Percentiles rank a stretch among this genome's conserved stretches.
These are phyloP conservation scores for Platismatia glauca DNA, from an alignment of 495 filamentous ascomycete genomes.

Conservation along the genomic window DNA sequence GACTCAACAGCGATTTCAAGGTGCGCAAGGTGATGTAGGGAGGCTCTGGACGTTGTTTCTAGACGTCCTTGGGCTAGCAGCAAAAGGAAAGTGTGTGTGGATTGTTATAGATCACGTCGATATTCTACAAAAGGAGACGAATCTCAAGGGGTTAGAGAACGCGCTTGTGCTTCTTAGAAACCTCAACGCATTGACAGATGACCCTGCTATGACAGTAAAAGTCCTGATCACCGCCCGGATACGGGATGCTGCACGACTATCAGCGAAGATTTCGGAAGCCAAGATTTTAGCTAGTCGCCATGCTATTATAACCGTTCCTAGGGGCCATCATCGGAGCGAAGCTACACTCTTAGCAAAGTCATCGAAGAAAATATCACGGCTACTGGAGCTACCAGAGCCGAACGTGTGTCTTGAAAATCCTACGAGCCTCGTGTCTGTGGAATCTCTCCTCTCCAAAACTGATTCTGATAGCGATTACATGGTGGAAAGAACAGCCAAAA, in stretches of 20 bases:
- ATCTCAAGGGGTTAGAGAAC: background rate
- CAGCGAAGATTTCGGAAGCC: conserved; percentile 1
- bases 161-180: conserved; percentile 10
- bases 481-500: background rate
- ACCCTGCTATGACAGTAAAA: conserved; percentile 13
- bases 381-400: conserved; percentile 7
- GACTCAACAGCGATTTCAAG: conserved; percentile 12
- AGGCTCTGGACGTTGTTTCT: conserved; percentile 12
- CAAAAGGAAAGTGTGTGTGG: conserved; percentile 11
- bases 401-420: background rate
- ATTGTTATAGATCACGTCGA: conserved; percentile 15
- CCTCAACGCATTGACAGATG: conserved; percentile 6
- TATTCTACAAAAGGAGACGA: conserved; percentile 6
- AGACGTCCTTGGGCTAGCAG: conserved; percentile 6
- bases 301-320: conserved; percentile 12
- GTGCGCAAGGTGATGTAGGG: conserved; percentile 6
- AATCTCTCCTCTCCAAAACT: background rate
- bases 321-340: conserved; percentile 10
- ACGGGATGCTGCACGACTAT: background rate
- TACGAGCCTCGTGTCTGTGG: background rate
- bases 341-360: conserved; percentile 7
- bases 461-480: background rate
- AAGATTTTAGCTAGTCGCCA: conserved; percentile 5
- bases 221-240: conserved; percentile 16
- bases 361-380: conserved; percentile 7